Base-by-base conservation (phyloP, 164 flowering plant genomes). In the Annona squamosa region DNA sequence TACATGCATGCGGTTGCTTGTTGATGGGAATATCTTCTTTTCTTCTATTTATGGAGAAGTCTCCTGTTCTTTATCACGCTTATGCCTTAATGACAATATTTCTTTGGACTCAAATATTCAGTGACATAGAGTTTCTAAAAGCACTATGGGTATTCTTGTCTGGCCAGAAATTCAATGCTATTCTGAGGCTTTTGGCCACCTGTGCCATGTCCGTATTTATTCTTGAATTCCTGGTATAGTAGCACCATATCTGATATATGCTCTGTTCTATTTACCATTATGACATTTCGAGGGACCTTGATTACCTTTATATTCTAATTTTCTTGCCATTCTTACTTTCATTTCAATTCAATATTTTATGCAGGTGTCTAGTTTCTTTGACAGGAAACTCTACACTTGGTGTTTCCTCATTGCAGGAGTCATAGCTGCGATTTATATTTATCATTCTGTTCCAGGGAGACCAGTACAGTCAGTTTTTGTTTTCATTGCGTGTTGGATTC, bases 301-400 rank as follows among this genome's bases (percentile, higher is more conserved):
- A 18, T 4, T 9, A 47, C 76, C 79, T 72, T 66, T 71, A 70
- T 71, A 26, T 56, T 48, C 18, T 46, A 64, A 12, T 79, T 73
- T 0, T 76, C 59, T 77, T 17, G 2, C 43, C 68, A 37, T 66
- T 66, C 5, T 41, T 73, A 65, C 63, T 18, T 84, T 26, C 37
- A 26, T 26, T 26, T 26, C 37, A 26, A 26, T 26, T 26, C 37
- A 26, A 26, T 0, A 26, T 26, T 26, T 78, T n/a, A 13, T 83
- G 81, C 86, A 94, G 98, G 98, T 94, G 19, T 68, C 85, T 79
- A 94, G 99, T 86, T 94, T 94, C 81, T 88, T 86, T 67, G 94
- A 92, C 52, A 91, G 99, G 81, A 85, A 84, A 80, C 89, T 94
- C 68, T 94, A 94, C 76, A 91, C 98, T 62, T 86, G 89, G 87